Evolutionary conservation across 805 yeast species (phyloP).

Genomic region (Candida parachauliodes): DNA sequence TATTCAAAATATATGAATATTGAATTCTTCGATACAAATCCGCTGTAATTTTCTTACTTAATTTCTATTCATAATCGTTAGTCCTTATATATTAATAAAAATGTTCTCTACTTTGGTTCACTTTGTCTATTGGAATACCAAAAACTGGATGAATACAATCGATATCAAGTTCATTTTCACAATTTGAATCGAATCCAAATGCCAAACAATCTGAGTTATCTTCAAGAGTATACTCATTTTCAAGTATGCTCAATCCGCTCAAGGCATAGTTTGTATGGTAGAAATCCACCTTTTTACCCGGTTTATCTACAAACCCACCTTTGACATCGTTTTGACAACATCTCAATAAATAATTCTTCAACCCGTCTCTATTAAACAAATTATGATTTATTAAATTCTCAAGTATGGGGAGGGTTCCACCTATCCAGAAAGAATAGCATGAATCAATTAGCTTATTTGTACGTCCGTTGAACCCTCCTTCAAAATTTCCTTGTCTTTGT

Average conservation of each 20-base stretch:
- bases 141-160: slow-evolving; percentile 24
- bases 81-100: slow-evolving; percentile 5
- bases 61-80: no score
- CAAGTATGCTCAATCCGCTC: slow-evolving; percentile 66
- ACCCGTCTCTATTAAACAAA: slow-evolving; percentile 51
- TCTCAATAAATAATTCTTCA: slow-evolving; percentile 62
- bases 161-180: slow-evolving; percentile 14
- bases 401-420: slow-evolving; percentile 65
- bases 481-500: slow-evolving; percentile 64
- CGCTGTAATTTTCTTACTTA: no score
- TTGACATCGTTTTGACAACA: slow-evolving; percentile 64
- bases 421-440: slow-evolving; percentile 95
- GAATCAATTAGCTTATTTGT: slow-evolving; percentile 94
- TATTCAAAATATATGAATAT: no score
- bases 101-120: slow-evolving; percentile 4
- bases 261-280: slow-evolving; percentile 89
- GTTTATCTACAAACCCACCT: slow-evolving; percentile 89
- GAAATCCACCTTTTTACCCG: slow-evolving; percentile 73
- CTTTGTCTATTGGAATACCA: slow-evolving; percentile 19
- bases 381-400: slow-evolving; percentile 41
- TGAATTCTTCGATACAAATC: no score
- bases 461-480: slow-evolving; percentile 88
- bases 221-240: slow-evolving; percentile 32
- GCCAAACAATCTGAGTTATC: slow-evolving; percentile 12
- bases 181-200: slow-evolving; percentile 14